Evolutionary conservation across 2,329 filamentous ascomycete species (phyloP), one percentile per base, ranked within the genome.

Genomic region (Colletotrichum sp.): DNA sequence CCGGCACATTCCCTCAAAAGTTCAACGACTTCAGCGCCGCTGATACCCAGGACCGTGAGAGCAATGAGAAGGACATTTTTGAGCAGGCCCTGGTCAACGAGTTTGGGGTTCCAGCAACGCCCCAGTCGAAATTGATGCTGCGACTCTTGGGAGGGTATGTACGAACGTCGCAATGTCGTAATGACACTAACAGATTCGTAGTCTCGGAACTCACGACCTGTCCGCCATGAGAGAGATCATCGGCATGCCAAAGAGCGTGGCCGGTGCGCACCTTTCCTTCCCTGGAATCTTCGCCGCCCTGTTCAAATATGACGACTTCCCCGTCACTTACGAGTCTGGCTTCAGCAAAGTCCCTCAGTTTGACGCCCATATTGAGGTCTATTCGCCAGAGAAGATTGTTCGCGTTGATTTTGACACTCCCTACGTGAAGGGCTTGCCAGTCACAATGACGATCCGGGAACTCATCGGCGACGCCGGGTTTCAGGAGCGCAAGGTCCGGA

Each of bases 271-370:
- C 1, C 76, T 84, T 10, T 78, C 76, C 5, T 76, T 82, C 12
- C 81, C 81, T 2, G 78, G 79, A 15, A 68, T 81, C 69, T 88
- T 81, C 74, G 82, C 80, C n/a, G 87, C 86, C 0, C 83, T 89
- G 3, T 89, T 89, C 79, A 82, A 86, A 28, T 89, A 87, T 75
- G 71, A 80, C 2, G 77, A 78, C 26, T 93, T 92, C 73, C 84
- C 89, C 0, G 86, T 92, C 3, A 86, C 87, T 0, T 93, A 92
- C 78, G 91, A 93, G 77, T 88, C 87, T 0, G 91, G 91, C 0
- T 84, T 92, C 26, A 87, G 90, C 77, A 79, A 81, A 1, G 86
- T 93, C 1, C 89, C 90, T 0, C 79, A 82, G 1, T 91, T 91
- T 66, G 90, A 91, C 70, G 88, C 89, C 0, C 85, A 88, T 59